phyloP scores from a whole-genome alignment of 495 filamentous ascomycete genomes.

The Penicillium cosmopolitanum region DNA sequence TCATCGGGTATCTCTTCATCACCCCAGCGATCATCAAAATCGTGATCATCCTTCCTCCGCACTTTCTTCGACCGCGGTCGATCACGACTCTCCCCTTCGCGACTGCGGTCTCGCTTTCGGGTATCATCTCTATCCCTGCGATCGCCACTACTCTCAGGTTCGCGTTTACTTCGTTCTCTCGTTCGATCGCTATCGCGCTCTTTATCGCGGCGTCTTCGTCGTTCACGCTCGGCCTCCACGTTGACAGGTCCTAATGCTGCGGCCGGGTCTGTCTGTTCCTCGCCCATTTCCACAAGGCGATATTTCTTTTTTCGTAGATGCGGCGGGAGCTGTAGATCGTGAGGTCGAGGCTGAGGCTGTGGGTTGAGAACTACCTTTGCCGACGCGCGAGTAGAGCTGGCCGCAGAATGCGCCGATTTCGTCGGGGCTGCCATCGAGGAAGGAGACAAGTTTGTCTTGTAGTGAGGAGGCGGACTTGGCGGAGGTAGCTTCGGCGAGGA shows the following conservation, averaged over 20 bases:
- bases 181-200: slow-evolving; percentile 15
- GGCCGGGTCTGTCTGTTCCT: slow-evolving; percentile 52
- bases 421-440: slow-evolving; percentile 55
- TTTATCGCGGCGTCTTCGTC: slow-evolving; percentile 50
- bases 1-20: slow-evolving; percentile 62
- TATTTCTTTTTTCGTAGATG: slow-evolving; percentile 67
- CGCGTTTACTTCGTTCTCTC: neutral
- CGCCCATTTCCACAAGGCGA: slow-evolving; percentile 81
- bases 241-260: slow-evolving; percentile 51
- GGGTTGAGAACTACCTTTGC: slow-evolving; percentile 29
- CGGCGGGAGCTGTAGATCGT: slow-evolving; percentile 17
- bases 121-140: slow-evolving; percentile 38
- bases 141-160: neutral
- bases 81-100: slow-evolving; percentile 48
- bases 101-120: slow-evolving; percentile 49
- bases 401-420: slow-evolving; percentile 56
- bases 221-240: slow-evolving; percentile 54
- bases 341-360: slow-evolving; percentile 11
- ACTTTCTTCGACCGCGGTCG: slow-evolving; percentile 56
- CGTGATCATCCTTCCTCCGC: slow-evolving; percentile 54
- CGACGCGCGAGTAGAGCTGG: slow-evolving; percentile 55
- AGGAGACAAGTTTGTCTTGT: slow-evolving; percentile 56
- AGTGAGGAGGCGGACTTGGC: slow-evolving; percentile 56
- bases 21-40: slow-evolving; percentile 78
- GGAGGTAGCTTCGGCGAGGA: slow-evolving; percentile 60